Evolutionary conservation across 1,284 basidiomycete species (phyloP), one percentile per base, ranked within the genome.

Genomic region (Coniferiporia weirii): DNA sequence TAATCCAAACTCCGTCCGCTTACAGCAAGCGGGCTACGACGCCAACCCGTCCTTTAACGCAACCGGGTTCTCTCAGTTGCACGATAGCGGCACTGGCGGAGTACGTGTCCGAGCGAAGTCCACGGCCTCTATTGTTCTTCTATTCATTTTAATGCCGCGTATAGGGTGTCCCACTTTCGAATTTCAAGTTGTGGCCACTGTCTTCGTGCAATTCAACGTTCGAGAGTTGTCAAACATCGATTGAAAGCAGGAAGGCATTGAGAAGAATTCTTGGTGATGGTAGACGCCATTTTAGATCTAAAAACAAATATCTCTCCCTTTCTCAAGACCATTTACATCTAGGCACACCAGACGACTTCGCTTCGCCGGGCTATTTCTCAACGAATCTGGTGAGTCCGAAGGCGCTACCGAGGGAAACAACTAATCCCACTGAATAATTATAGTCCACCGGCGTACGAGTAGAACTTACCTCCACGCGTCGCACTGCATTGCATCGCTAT

Each of bases 81-180:
- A 66, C 50, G 65, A 66, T 38, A 60, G 56, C 50, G 65, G 65
- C 2, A 66, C 65, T 20, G 65, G 65, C 12, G 65, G 65, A 12
- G 65, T 66, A 34, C n/a, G 57, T 35, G 10, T 6, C 51, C 15
- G 38, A 35, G 22, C 10, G n/a, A 22, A 32, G 34, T 57, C 8
- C 22, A 36, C 13, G 17, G 10, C 40, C 10, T 43, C 19, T n/a
- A 48, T 52, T 0, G 20, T 19, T 19, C 6, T 4, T 7, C 6
- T 49, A 9, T 54, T 49, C 34, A 51, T 17, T 10, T 15, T 32
- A 51, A 3, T 54, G 13, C 13, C 1, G 2, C 38, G 9, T 15
- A 40, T 27, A 62, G 61, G 61, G 57, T n/a, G 57, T 62, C 15
- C 61, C 61, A 15, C 43, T 62, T 5, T 62, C 61, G n/a, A 59